Conservation (phyloP, 805 yeast genomes). For the Suhomyces emberorum region DNA sequence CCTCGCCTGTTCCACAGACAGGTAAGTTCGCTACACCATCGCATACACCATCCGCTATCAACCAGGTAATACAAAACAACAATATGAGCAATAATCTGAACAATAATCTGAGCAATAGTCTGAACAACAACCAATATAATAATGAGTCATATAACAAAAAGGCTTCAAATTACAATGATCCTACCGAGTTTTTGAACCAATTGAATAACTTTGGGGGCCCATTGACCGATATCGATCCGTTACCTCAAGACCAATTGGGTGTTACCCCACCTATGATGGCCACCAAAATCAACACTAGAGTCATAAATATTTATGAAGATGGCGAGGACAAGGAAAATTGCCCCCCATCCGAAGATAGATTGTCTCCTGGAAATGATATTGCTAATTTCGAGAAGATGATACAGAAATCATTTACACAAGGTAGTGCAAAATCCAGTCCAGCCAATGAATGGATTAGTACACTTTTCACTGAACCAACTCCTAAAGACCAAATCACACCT, state of each 20-base stretch:
- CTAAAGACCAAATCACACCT: slow-evolving; percentile 31
- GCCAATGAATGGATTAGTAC: slow-evolving; percentile 42
- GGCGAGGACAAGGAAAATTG: slow-evolving; percentile 27
- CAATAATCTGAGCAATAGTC: too few relatives aligned
- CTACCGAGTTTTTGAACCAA: slow-evolving; percentile 41
- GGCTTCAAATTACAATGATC: slow-evolving; percentile 32
- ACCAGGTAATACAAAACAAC: slow-evolving; percentile 33
- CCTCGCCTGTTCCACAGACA: slow-evolving; percentile 25
- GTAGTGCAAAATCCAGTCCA: slow-evolving; percentile 33
- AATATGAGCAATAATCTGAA: slow-evolving; percentile 3
- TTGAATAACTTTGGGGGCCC: slow-evolving; percentile 42
- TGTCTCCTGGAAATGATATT: slow-evolving; percentile 3
- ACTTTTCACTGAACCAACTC: slow-evolving; percentile 41
- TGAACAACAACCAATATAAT: slow-evolving; percentile 1
- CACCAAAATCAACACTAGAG: slow-evolving; percentile 52
- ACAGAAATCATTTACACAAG: slow-evolving; percentile 17
- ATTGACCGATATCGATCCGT: slow-evolving; percentile 43
- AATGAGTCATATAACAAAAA: slow-evolving; percentile 6
- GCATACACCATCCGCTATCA: slow-evolving; percentile 37
- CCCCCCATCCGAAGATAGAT: slow-evolving; percentile 15
- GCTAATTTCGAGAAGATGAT: slow-evolving; percentile 25
- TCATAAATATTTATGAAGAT: slow-evolving; percentile 48
- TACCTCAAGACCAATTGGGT: slow-evolving; percentile 36
- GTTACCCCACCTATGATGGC: slow-evolving; percentile 49
- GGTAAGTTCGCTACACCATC: slow-evolving; percentile 39